Conservation (phyloP, 2,329 filamentous ascomycete species). For the Nemania bipapillata region DNA sequence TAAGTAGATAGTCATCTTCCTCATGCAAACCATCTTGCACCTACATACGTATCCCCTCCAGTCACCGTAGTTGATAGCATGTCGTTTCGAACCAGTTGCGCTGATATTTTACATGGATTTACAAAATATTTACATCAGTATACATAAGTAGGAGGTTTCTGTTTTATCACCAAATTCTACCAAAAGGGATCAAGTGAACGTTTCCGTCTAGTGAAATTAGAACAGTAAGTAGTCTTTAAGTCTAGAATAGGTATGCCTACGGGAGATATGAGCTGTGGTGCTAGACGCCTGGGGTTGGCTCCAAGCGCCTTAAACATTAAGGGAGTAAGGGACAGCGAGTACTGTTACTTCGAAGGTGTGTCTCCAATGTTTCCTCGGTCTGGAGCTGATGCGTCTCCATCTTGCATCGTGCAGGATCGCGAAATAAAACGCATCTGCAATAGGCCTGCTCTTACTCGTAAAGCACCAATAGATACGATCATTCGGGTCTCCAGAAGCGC, state of each 20-base stretch:
- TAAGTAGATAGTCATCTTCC: conserved; percentile 4
- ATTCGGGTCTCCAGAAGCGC: conserved; percentile 30
- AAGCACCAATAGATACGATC: conserved; percentile 26
- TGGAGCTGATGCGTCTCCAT: conserved; percentile 20
- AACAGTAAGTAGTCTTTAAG: conserved; percentile 35
- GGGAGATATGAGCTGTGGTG: conserved; percentile 37
- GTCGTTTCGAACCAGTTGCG: conserved; percentile 23
- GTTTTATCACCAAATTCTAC: neutral
- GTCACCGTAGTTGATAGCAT: conserved; percentile 16
- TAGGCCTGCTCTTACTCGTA: conserved; percentile 32
- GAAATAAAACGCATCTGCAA: conserved; percentile 41
- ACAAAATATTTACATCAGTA: neutral
- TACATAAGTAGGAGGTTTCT: neutral
- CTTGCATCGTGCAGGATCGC: conserved; percentile 33
- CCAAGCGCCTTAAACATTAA: conserved; percentile 14
- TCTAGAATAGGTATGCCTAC: conserved; percentile 10
- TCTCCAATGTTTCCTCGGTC: conserved; percentile 19
- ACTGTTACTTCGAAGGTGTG: conserved; percentile 21
- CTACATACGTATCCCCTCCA: conserved; percentile 29
- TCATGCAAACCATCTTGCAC: conserved; percentile 31
- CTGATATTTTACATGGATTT: neutral
- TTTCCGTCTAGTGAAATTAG: neutral
- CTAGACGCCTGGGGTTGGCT: conserved; percentile 7
- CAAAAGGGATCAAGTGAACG: neutral
- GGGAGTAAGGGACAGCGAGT: conserved; percentile 21